Conservation (phyloP, 2,329 filamentous ascomycete species). For the Xylaria sp. region DNA sequence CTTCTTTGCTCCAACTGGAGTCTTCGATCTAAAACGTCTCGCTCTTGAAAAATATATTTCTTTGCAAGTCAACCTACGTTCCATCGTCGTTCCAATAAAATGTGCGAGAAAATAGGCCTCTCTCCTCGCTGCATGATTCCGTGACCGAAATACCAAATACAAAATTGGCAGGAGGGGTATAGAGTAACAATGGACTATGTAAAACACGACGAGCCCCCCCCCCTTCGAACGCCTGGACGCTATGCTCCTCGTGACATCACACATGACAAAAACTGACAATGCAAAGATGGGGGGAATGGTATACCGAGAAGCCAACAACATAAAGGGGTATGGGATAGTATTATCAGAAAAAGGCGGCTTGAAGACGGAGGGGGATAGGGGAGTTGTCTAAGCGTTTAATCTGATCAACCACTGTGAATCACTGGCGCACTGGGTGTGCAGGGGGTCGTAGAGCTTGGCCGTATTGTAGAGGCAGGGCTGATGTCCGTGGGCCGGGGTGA, state of each 20-base stretch:
- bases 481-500: constrained; percentile 45
- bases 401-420: constrained; percentile 56
- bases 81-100: constrained; percentile 5
- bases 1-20: constrained; percentile 18
- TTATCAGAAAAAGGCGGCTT: constrained; percentile 13
- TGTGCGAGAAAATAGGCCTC: constrained; percentile 4
- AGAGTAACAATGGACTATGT: constrained; percentile 20
- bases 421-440: constrained; percentile 47
- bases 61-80: constrained; percentile 16
- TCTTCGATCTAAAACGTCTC: constrained; percentile 24
- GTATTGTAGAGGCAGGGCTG: constrained; percentile 41
- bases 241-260: constrained; percentile 38
- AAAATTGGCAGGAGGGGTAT: neutral
- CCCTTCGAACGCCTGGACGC: constrained; percentile 38
- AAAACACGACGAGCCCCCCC: constrained; percentile 27
- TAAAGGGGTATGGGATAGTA: constrained; percentile 19
- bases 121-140: constrained; percentile 1
- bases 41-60: constrained; percentile 17
- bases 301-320: constrained; percentile 18
- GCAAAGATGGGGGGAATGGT: constrained; percentile 23
- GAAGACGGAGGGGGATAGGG: constrained; percentile 13
- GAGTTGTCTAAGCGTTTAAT: constrained; percentile 23
- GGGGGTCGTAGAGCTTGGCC: constrained; percentile 40
- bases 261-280: constrained; percentile 31
- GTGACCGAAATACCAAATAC: constrained; percentile 5